Base-by-base conservation (phyloP, 345 rosid species). In the Bretschneidera sinensis region DNA sequence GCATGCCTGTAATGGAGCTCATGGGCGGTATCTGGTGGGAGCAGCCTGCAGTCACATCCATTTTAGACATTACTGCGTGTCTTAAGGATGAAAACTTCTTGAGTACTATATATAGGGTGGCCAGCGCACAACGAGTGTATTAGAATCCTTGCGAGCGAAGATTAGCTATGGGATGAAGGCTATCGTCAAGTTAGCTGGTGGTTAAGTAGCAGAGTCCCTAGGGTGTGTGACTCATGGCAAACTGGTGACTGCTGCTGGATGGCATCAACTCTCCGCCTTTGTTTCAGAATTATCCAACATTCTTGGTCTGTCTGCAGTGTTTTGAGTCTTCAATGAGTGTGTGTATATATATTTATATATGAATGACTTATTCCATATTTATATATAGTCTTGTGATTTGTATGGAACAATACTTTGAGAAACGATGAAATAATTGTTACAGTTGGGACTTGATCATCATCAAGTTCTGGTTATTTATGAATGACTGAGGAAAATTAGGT, bases 1-100 rank as follows among this genome's bases (percentile, higher is more conserved):
- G 81, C 71, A 54, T 82, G 68, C 67, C 80, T 17, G 33, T 79
- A 20, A 72, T 82, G n/a, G 79, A 78, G 51, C 20, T 74, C 1
- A 78, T 78, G 7, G 83, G 86, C 4, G 86, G 80, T 49, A 39
- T 16, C 53, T 76, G 86, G 86, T 76, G 81, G 78, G 81, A 79
- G 21, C 74, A 54, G 60, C 66, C 52, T 1, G 85, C 83, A 57
- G 61, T 76, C 3, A 23, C 68, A 53, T 78, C 74, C n/a, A 54
- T 64, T 55, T 52, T 74, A 0, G 86, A 79, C 24, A 72, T 82
- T 57, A 76, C 74, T 17, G 81, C 66, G n/a, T 76, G 83, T 55
- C 71, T 79, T 5, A 70, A 62, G 18, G 86, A 82, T 47, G 80
- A 76, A 14, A 82, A 74, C 24, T 43, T 79, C 24, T 33, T 82